Evolutionary conservation across 1,284 basidiomycete genomes (phyloP), one percentile per base, ranked within the genome.

Genomic region (Agroathelia rolfsii): DNA sequence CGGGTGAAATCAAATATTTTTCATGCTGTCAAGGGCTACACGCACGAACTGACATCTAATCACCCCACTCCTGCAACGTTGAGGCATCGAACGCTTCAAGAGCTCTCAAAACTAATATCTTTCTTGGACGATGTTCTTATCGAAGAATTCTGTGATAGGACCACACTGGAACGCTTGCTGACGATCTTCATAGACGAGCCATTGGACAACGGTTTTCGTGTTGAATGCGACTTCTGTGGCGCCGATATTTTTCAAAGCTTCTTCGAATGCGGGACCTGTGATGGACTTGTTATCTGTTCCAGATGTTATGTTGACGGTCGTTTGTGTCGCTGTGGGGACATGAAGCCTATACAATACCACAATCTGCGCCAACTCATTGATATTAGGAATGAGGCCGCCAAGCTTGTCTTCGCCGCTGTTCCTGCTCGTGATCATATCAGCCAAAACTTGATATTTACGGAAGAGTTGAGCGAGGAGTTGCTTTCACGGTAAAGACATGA

Each of bases 231-330:
- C 49, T 84, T 80, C 49, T 86, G 82, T 43, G 74, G 72, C 9
- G 69, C 67, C 2, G 82, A 86, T 45, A 70, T 86, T 36, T 86
- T 85, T 43, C 75, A 82, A 43, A 76, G 76, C 39, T 84, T 76
- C 48, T 80, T 86, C 41, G 74, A 79, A 47, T 86, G 82, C 46
- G 43, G 48, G 5, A 35, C 43, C 0, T 78, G 77, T 3, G 61
- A 63, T 40, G 66, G 65, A n/a, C 53, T 72, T 36, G 48, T 66
- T 16, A 50, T 82, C 4, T 86, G 83, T 47, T 56, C 78, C 0
- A 59, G 61, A n/a, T 86, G 82, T 51, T 85, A 76, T 43, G 64
- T 68, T 6, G 82, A 86, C 47, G 83, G 83, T 7, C 66, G 82
- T 16, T 66, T 60, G 11, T 86, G 82, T 45, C 43, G 35, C 22